Evolutionary conservation across 2,329 filamentous ascomycete genomes (phyloP), one percentile per base, ranked within the genome.

Genomic region (Fusarium anguioides): DNA sequence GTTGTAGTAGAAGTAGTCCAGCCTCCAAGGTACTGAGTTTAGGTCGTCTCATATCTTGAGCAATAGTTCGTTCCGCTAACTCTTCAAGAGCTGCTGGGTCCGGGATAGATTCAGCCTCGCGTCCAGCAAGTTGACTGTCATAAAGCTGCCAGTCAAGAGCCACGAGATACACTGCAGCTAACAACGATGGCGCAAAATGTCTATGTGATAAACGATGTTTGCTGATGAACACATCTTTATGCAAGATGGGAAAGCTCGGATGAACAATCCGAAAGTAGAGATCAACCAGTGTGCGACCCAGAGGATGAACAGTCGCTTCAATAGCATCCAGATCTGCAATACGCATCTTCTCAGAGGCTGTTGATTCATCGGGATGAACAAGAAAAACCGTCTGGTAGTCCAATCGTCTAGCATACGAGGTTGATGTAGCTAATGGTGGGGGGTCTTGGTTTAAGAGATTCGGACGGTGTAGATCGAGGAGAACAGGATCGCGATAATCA

Each of bases 221-320:
- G 70, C 88, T 86, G 35, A 88, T 78, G 60, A 87, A 89, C 14
- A 88, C 86, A 29, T 82, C 84, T 71, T 89, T 89, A 70, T 89
- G 85, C 5, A 88, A 73, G 44, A 88, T 83, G 2, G 86, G 86
- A 67, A 86, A 87, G 56, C 81, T 83, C 0, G 86, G 86, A 66
- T 88, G 86, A 10, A 88, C 81, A 36, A 87, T 84, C 24, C 85
- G 80, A 73, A 91, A 91, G 78, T 91, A 92, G 20, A 91, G 81
- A 66, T 89, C 87, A 66, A 92, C 83, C 42, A 92, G 78, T 10
- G 84, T 84, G 46, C 83, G 83, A 18, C 89, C 89, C 66, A 91
- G 84, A 6, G 88, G 86, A 23, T 84, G 83, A 6, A 92, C 87
- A 36, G 87, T 81, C 26, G 83, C 82, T 74, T 91, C 88, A 55